Percentiles rank a stretch among this genome's conserved stretches.
phyloP scores from a whole-genome alignment of 495 filamentous ascomycete species.

The Hypoxylon fragiforme region DNA sequence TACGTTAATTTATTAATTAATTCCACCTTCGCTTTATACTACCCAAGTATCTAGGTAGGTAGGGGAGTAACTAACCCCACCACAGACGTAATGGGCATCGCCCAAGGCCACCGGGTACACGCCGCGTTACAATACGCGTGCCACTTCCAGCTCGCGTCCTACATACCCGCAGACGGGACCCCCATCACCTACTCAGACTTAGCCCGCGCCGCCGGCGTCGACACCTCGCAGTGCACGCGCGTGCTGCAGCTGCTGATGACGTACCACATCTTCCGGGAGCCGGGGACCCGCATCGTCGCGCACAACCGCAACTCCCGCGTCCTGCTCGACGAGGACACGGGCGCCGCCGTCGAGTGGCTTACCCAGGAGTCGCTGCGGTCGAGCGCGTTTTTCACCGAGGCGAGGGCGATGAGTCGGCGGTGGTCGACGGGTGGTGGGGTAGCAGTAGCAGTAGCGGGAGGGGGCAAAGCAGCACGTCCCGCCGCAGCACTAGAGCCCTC shows the following conservation, averaged over 20 bases:
- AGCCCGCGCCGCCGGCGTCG: slow-evolving; percentile 18
- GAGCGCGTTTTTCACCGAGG: slow-evolving; percentile 28
- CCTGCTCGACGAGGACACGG: slow-evolving; percentile 38
- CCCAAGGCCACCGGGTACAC: slow-evolving; percentile 31
- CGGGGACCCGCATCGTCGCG: slow-evolving; percentile 38
- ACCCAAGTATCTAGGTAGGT: too few relatives aligned
- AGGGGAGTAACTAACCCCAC: too few relatives aligned
- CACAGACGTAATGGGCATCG: slow-evolving; percentile 29
- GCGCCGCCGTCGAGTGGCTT: slow-evolving; percentile 28
- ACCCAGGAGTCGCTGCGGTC: slow-evolving; percentile 28
- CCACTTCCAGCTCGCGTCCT: slow-evolving; percentile 28
- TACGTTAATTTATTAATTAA: background rate
- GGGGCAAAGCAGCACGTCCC: too few relatives aligned
- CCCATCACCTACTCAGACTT: slow-evolving; percentile 26
- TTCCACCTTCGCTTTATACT: too few relatives aligned
- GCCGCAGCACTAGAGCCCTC: too few relatives aligned
- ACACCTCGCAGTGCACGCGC: slow-evolving; percentile 27
- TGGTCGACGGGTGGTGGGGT: slow-evolving; percentile 16
- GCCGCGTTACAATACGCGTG: slow-evolving; percentile 28
- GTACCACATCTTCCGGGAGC: slow-evolving; percentile 55
- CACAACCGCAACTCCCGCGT: slow-evolving; percentile 43
- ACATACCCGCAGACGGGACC: slow-evolving; percentile 27
- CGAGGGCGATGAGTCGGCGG: slow-evolving; percentile 14
- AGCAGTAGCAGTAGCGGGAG: too few relatives aligned
- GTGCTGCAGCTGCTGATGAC: slow-evolving; percentile 43